Conservation (phyloP, 495 filamentous ascomycete genomes). For the Aspergillus heteromorphus region DNA sequence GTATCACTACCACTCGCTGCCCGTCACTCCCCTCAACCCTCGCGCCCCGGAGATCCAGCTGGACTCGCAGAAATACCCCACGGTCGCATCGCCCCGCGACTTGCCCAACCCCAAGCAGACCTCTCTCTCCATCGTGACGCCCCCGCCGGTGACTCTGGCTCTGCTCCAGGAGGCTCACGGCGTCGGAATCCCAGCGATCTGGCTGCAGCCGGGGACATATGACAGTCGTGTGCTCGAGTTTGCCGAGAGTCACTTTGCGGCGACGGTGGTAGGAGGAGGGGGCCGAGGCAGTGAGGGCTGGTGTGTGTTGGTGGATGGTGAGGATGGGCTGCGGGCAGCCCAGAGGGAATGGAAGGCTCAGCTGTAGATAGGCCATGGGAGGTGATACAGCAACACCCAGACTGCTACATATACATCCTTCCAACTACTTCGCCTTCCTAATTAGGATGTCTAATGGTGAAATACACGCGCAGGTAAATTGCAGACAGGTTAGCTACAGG, state of each 20-base stretch:
- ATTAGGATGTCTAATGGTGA: too few species aligned
- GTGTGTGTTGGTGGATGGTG: conserved; percentile 90
- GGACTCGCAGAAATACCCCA: conserved; percentile 50
- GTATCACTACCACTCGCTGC: conserved; percentile 74
- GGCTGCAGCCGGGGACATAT: conserved; percentile 88
- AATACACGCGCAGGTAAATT: too few species aligned
- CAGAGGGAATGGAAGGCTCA: conserved; percentile 47
- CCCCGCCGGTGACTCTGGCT: conserved; percentile 61
- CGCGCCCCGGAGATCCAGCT: conserved; percentile 54
- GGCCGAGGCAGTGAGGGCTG: conserved; percentile 70
- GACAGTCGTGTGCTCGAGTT: conserved; percentile 66
- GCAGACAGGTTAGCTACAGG: too few species aligned
- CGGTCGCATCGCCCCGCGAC: conserved; percentile 57
- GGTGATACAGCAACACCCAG: neutral
- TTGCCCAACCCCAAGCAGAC: conserved; percentile 64
- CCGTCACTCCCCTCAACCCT: conserved; percentile 80
- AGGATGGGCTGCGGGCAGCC: conserved; percentile 58
- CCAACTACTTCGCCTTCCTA: too few species aligned
- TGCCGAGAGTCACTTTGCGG: conserved; percentile 59
- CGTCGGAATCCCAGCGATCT: conserved; percentile 74
- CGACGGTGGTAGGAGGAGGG: conserved; percentile 65
- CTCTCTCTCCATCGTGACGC: conserved; percentile 80
- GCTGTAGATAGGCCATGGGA: conserved; percentile 29
- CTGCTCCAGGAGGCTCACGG: conserved; percentile 75
- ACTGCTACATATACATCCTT: neutral